Percentiles rank a stretch among this genome's conserved stretches.
phyloP scores from a whole-genome alignment of 306 rosid species.

The Rosa multiflora region DNA sequence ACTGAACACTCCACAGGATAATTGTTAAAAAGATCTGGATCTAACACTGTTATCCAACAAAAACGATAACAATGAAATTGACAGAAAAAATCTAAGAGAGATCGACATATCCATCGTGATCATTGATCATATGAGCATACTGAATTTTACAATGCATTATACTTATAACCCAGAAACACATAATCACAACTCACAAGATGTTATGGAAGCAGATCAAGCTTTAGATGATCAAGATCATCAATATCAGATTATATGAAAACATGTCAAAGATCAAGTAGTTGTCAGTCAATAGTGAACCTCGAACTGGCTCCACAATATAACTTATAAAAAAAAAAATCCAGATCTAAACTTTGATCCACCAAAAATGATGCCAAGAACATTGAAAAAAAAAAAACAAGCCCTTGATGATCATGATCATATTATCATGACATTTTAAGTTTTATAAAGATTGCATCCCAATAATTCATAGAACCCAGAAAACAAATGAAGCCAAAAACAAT shows the following conservation, averaged over 20 bases:
- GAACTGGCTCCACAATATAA: not conserved
- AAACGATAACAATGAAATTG: no score
- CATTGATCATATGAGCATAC: not conserved
- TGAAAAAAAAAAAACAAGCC: not conserved
- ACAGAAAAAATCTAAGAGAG: no score
- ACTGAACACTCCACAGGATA: no score
- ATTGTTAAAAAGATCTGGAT: no score
- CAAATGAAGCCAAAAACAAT: not conserved
- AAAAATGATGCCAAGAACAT: not conserved
- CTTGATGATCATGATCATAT: not conserved
- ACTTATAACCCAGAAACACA: not conserved
- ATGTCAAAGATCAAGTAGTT: not conserved
- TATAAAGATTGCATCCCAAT: not conserved
- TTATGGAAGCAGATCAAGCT: conserved; percentile 2
- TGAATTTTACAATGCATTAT: not conserved
- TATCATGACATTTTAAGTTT: not conserved
- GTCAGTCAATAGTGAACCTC: not conserved
- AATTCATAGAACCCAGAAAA: not conserved
- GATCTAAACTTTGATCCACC: not conserved
- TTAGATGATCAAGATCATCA: not conserved
- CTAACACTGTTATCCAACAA: no score
- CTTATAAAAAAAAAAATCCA: not conserved
- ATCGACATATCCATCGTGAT: no score
- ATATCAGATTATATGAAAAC: not conserved
- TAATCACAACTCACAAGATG: not conserved